These are phyloP conservation scores for Mitragyna speciosa DNA, from an alignment of 257 asterid species.

Conservation along the genomic window DNA sequence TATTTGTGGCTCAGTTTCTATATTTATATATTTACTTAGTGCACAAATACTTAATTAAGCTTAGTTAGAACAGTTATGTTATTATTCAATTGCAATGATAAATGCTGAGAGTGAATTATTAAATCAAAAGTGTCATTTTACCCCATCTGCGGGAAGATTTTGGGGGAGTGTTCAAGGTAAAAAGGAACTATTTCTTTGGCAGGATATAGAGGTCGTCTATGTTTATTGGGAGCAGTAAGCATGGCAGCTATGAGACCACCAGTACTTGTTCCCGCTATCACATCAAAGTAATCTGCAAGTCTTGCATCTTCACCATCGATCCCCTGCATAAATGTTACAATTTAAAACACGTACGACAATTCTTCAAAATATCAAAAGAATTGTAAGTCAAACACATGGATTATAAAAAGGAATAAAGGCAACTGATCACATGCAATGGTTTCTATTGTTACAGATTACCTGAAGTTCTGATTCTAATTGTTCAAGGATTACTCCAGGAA, in stretches of 20 bases:
- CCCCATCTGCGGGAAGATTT: constrained; percentile 51
- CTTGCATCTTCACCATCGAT: constrained; percentile 49
- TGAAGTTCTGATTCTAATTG: constrained; percentile 53
- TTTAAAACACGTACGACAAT: neutral
- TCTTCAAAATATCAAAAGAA: neutral
- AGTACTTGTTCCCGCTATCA: constrained; percentile 60
- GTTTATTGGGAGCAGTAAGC: constrained; percentile 47
- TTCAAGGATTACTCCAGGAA: constrained; percentile 47
- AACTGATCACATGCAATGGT: neutral
- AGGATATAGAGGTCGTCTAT: constrained; percentile 45
- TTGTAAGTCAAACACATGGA: neutral
- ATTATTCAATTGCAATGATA: too few species aligned
- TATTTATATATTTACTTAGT: too few species aligned
- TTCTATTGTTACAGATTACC: constrained; percentile 29
- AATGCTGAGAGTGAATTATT: neutral
- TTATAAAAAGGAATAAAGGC: neutral
- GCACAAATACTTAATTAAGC: neutral
- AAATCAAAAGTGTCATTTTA: neutral
- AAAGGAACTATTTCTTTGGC: constrained; percentile 55
- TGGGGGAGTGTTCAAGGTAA: constrained; percentile 39
- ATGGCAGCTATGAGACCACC: constrained; percentile 56
- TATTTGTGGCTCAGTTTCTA: too few species aligned
- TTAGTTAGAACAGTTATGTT: too few species aligned
- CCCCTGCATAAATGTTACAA: constrained; percentile 22
- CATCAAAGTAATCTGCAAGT: constrained; percentile 53